Evolutionary conservation across 2,329 filamentous ascomycete species (phyloP), one percentile per base, ranked within the genome.

Genomic region (Didymella glomerata): DNA sequence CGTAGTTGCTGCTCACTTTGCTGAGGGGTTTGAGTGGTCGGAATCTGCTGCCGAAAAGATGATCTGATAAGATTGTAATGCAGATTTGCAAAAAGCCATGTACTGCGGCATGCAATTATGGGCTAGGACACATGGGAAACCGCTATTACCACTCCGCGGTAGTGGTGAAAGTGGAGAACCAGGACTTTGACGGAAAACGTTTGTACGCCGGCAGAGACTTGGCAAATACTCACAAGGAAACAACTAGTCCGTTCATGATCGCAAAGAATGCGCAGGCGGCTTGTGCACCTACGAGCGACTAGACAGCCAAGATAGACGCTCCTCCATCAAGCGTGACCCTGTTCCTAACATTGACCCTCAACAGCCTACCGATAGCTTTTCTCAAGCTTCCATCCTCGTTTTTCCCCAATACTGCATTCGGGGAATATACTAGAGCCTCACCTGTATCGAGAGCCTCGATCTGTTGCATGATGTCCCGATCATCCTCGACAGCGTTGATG

Each of bases 261-360:
- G 7, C 27, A 10, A 9, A 8, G 27, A 28, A 5, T 28, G 5
- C 2, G 7, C 7, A 28, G 2, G 27, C 25, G 25, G 25, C 25
- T 27, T 28, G 2, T 4, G 4, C 7, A 16, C 30, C 14, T 32
- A 16, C 30, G 9, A 16, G 11, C 18, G 2, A 11, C 11, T 45
- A 90, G 79, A 34, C 83, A 86, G 6, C 89, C 87, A 76, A 96
- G 83, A 50, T 89, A 83, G 62, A 88, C 76, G 22, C 86, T n/a
- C 64, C 66, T 9, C 66, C 63, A 46, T 68, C 64, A 0, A 48
- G 9, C 16, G 64, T 67, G 3, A 67, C 44, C 22, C 66, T 62
- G 18, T 66, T 53, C 25, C 66, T 71, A 16, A 82, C 71, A 14
- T 53, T 49, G 8, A 67, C 18, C 24, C 51, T 64, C 41, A 64